phyloP scores from a whole-genome alignment of 305 asterid genomes.

The Plantago rigida region DNA sequence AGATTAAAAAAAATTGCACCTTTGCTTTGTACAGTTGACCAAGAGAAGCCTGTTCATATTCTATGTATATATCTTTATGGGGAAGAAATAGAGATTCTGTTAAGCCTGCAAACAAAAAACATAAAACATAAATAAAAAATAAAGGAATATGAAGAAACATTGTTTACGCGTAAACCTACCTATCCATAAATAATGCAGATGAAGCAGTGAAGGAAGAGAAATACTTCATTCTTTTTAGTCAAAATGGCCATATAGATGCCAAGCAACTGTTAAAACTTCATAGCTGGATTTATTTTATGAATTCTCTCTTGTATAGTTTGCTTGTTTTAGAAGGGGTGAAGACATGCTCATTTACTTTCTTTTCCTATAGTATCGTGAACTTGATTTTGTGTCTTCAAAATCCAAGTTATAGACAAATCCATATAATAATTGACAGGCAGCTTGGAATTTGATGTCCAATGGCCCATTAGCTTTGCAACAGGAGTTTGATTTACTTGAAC shows the following conservation, averaged over 20 bases:
- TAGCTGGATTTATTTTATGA: no score
- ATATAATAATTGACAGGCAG: conserved; percentile 12
- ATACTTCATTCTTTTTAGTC: not conserved
- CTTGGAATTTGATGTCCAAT: conserved; percentile 5
- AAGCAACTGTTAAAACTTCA: no score
- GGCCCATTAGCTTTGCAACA: not conserved
- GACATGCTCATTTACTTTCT: not conserved
- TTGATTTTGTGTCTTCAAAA: not conserved
- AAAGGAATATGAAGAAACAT: not conserved
- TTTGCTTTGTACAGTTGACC: conserved; percentile 79
- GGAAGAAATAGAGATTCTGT: conserved; percentile 89
- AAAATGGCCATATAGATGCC: no score
- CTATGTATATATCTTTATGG: conserved; percentile 78
- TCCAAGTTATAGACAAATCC: conserved; percentile 6
- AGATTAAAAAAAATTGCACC: conserved; percentile 35
- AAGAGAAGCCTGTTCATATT: conserved; percentile 92
- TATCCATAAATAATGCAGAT: not conserved
- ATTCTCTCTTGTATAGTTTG: not conserved
- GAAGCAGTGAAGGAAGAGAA: not conserved
- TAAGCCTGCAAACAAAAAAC: conserved; percentile 51
- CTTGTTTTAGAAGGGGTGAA: conserved; percentile 1
- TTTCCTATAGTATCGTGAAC: not conserved
- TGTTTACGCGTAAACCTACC: conserved; percentile 1
- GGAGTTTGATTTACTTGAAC: conserved; percentile 10
- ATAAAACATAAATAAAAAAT: not conserved